phyloP scores from a whole-genome alignment of 768 basidiomycete species.

The Termitomyces titanicus region DNA sequence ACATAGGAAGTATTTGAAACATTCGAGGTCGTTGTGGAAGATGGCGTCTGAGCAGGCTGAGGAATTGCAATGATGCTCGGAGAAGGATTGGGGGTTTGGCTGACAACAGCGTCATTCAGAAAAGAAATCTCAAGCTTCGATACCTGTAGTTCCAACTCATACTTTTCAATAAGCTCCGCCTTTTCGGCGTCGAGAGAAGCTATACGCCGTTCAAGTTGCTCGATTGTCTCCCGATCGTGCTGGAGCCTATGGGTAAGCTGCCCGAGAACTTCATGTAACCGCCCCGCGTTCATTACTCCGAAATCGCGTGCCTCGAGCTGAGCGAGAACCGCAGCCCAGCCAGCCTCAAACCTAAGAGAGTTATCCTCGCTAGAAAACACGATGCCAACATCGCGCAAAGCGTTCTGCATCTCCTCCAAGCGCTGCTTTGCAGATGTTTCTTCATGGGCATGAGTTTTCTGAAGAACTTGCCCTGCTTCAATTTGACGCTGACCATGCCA shows the following conservation, averaged over 20 bases:
- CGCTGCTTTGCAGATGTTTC: constrained; percentile 5
- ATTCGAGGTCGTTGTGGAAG: not conserved
- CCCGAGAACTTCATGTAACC: constrained; percentile 13
- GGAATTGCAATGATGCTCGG: not conserved
- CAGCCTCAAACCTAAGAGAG: constrained; percentile 15
- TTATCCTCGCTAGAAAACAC: constrained; percentile 12
- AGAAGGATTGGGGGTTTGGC: not conserved
- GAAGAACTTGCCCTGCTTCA: not conserved
- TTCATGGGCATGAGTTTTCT: not conserved
- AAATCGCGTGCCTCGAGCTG: constrained; percentile 12
- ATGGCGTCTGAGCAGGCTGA: not conserved
- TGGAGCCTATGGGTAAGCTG: constrained; percentile 11
- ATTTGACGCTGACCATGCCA: not conserved
- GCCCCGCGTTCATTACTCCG: constrained; percentile 11
- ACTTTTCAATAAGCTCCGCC: constrained; percentile 5
- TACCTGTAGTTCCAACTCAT: constrained; percentile 8
- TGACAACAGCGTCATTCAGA: constrained; percentile 2
- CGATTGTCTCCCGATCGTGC: constrained; percentile 14
- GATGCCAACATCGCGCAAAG: constrained; percentile 14
- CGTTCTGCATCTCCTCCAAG: constrained; percentile 11
- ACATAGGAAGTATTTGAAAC: not conserved
- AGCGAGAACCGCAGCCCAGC: constrained; percentile 15
- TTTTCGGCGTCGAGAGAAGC: constrained; percentile 9
- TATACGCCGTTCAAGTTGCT: constrained; percentile 8
- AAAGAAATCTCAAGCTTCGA: constrained; percentile 7